These are phyloP conservation scores for Picochlorum sp. DNA, from an alignment of 139 green algal species.

Conservation along the genomic window DNA sequence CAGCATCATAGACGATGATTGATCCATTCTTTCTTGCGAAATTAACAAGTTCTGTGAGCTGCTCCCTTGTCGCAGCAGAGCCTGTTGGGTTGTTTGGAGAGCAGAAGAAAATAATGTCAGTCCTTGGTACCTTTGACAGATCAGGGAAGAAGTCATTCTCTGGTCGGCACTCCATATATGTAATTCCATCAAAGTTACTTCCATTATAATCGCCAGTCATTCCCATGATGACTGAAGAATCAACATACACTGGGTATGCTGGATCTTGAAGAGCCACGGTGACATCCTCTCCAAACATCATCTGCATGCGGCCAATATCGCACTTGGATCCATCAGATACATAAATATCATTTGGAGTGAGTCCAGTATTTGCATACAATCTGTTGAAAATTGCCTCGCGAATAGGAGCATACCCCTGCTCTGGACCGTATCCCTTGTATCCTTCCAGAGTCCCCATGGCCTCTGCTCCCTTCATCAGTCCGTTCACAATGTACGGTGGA, in stretches of 20 bases:
- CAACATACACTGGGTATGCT: slow-evolving; percentile 98
- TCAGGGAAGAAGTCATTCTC: slow-evolving; percentile 98
- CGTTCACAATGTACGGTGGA: slow-evolving; percentile 72
- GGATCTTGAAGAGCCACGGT: slow-evolving; percentile 83
- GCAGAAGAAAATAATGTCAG: slow-evolving; percentile 99
- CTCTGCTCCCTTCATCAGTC: slow-evolving; percentile 66
- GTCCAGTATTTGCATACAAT: slow-evolving; percentile 69
- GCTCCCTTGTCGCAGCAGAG: slow-evolving; percentile 80
- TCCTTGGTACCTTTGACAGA: slow-evolving; percentile 59
- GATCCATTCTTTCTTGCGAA: slow-evolving; percentile 76
- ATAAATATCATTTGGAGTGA: slow-evolving; percentile 83
- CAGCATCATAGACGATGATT: slow-evolving; percentile 96
- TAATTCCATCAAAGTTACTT: slow-evolving; percentile 75
- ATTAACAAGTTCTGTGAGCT: slow-evolving; percentile 84
- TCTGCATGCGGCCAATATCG: slow-evolving; percentile 93
- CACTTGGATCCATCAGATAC: slow-evolving; percentile 97
- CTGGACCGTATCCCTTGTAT: slow-evolving; percentile 95
- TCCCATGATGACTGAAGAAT: slow-evolving; percentile 97
- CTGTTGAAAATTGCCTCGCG: slow-evolving; percentile 65
- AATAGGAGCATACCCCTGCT: slow-evolving; percentile 79
- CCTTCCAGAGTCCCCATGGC: slow-evolving; percentile 84
- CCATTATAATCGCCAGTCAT: slow-evolving; percentile 79
- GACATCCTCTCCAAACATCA: slow-evolving; percentile 63
- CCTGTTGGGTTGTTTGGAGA: slow-evolving; percentile 97
- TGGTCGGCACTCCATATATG: slow-evolving; percentile 91